Conservation (phyloP, 176 grass and related monocot species). For the Zoysia japonica region DNA sequence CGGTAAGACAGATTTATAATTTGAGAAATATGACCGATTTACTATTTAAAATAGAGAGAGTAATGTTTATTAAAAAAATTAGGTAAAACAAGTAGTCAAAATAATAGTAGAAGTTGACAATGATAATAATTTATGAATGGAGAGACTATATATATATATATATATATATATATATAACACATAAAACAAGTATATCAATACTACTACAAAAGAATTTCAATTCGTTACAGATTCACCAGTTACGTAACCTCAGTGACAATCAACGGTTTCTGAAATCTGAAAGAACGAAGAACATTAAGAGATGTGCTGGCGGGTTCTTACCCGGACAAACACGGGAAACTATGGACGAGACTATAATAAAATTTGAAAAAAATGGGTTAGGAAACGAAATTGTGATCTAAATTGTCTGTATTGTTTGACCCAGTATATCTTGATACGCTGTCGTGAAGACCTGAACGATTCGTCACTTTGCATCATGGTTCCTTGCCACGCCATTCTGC, state of each 20-base stretch:
- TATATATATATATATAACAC: background rate
- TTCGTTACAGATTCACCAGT: constrained; percentile 25
- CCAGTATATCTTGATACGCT: background rate
- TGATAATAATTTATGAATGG: no score
- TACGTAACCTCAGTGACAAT: constrained; percentile 35
- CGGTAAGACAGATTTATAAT: no score
- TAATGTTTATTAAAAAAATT: no score
- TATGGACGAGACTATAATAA: constrained; percentile 29
- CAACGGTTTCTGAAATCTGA: constrained; percentile 24
- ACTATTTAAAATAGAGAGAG: no score
- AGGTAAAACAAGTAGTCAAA: no score
- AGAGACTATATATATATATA: no score
- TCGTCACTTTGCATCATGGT: constrained; percentile 44
- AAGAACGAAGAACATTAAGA: constrained; percentile 47
- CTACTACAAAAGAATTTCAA: constrained; percentile 51
- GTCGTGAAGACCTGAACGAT: background rate
- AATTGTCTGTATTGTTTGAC: background rate
- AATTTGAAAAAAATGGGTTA: constrained; percentile 63
- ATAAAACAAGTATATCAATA: background rate
- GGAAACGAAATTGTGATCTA: constrained; percentile 46
- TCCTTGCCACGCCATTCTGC: constrained; percentile 8
- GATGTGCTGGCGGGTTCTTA: constrained; percentile 31
- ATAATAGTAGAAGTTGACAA: no score
- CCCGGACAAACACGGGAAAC: constrained; percentile 37
- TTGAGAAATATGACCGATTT: fast-evolving